Evolutionary conservation across 2,329 filamentous ascomycete genomes (phyloP), one percentile per base, ranked within the genome.

Genomic region (Ophiostoma novo-ulmi): DNA sequence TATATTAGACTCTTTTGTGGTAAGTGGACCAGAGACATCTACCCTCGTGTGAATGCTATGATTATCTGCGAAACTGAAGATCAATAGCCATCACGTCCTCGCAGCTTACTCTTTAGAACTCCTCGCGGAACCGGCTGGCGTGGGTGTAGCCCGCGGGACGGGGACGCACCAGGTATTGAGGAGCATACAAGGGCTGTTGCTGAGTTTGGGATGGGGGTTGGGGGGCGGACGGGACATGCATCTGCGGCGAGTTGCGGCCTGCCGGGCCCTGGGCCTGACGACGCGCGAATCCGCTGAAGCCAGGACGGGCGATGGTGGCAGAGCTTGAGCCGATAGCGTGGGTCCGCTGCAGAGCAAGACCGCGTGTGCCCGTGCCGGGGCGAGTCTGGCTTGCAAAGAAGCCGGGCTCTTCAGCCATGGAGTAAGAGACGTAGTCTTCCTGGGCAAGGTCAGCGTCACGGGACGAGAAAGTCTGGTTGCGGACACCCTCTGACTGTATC

Each of bases 371-470:
- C 35, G 31, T 64, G 35, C 61, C 61, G 14, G 17, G 31, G 52
- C 58, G 7, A 3, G 67, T 61, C n/a, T 26, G 52, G 10, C n/a
- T 13, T 26, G 52, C n/a, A 39, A 58, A 68, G 48, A 58, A 68
- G 35, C 67, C 52, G 1, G 52, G 17, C 10, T 22, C 35, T 22
- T 69, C 67, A 35, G 67, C 67, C 20, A 55, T 10, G 48, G 48
- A 17, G 67, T 69, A 61, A n/a, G 38, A 22, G 20, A 69, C n/a
- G 52, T 69, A 69, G 48, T 35, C 48, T 35, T 69, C 52, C 55
- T 26, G 35, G 6, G 6, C 35, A 7, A 66, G 39, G 31, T 68
- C 48, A 11, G 20, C 48, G 31, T 58, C 67, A 3, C 11, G 13
- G 22, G 39, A 64, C 14, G 31, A 36, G 17, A 36, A 64, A 20